phyloP scores from a whole-genome alignment of 31 red algal species.

The Endocladia muricata region DNA sequence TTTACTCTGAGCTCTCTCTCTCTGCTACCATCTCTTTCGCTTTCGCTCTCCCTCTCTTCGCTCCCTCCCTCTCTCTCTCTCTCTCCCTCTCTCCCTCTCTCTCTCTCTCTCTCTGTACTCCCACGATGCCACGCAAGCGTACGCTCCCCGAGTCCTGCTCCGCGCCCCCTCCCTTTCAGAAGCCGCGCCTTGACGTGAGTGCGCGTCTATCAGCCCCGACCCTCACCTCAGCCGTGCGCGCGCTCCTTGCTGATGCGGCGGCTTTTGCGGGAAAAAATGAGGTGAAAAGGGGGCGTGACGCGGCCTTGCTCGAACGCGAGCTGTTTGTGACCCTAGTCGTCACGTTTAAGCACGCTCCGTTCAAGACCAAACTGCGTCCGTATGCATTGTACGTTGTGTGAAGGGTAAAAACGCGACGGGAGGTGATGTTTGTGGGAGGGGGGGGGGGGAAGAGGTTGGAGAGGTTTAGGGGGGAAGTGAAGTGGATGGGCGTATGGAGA shows the following conservation, averaged over 20 bases:
- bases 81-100: too few relatives aligned
- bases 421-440: not conserved
- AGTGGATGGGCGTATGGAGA: too few relatives aligned
- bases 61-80: too few relatives aligned
- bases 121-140: not conserved
- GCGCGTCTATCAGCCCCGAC: not conserved
- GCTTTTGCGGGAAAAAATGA: slow-evolving; percentile 3
- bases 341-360: slow-evolving; percentile 2
- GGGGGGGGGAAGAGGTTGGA: too few relatives aligned
- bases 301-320: not conserved
- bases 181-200: not conserved
- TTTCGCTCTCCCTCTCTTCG: too few relatives aligned
- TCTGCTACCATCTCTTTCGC: too few relatives aligned
- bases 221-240: slow-evolving; percentile 8
- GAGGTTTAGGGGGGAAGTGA: too few relatives aligned
- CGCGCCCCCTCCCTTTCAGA: not conserved
- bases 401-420: not conserved
- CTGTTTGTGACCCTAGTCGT: not conserved
- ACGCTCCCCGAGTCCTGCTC: not conserved
- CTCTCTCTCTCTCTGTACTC: too few relatives aligned
- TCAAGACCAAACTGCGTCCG: not conserved
- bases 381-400: slow-evolving; percentile 5
- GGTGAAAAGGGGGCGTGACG: not conserved
- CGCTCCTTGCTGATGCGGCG: slow-evolving; percentile 14
- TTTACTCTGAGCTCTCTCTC: too few relatives aligned